Base-by-base conservation (phyloP, 2,329 filamentous ascomycete species). In the Colletotrichum falcatum region DNA sequence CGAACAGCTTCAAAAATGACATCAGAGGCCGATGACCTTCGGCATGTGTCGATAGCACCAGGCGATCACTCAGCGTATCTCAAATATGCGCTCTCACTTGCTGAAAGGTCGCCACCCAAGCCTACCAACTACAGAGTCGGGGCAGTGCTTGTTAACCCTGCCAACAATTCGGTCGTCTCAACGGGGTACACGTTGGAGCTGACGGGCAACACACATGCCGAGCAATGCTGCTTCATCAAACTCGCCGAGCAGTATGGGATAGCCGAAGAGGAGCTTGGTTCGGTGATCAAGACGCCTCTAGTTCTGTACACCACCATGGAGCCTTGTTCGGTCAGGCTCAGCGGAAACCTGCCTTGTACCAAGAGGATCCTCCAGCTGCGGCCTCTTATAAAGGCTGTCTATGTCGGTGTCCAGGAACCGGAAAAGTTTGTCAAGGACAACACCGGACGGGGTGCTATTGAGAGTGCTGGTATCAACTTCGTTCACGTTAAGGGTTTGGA, bases 51-150 rank as follows among this genome's bases (percentile, higher is more conserved):
- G 2, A 78, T 82, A 63, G 66, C 72, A 26, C 73, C 79, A 8
- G 81, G 79, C 39, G 81, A 87, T 66, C 87, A 89, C 77, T 77
- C 78, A 59, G 80, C 77, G 2, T 83, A 83, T 78, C 92, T 98
- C 84, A 87, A 84, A 65, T 83, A 91, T 66, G 94, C 94, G 46
- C 88, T 98, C 67, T 82, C 86, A n/a, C 86, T 94, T 73, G 95
- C 96, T 16, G 86, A 87, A 44, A 88, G 92, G 73, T 97, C 95
- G 14, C 93, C 94, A 2, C 94, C 94, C 35, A 94, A 92, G 76
- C 92, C 95, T 2, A 94, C 94, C 61, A 98, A 98, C 80, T 99
- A 94, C 83, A 90, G 95, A 70, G 95, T 99, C 28, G 96, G 96
- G 51, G 96, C 96, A n/a, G 81, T 97, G n/a, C 86, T 98, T 48